These are phyloP conservation scores for Candida incommunis DNA, from an alignment of 805 yeast species.

Conservation along the genomic window DNA sequence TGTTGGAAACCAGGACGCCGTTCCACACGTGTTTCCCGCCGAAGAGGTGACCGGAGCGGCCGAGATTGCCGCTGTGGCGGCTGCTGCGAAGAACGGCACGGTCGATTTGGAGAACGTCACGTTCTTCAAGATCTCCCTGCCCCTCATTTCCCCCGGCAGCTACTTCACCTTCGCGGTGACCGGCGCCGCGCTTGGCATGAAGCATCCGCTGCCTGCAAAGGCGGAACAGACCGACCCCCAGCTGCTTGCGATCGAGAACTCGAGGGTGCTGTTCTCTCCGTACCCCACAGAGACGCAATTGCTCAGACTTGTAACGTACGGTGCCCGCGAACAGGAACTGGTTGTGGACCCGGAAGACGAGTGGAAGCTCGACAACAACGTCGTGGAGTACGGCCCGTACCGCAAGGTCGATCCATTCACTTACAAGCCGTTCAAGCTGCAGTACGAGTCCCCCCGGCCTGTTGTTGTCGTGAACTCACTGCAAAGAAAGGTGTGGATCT, in stretches of 20 bases:
- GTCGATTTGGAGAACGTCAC: constrained; percentile 1
- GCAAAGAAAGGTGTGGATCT: constrained; percentile 72
- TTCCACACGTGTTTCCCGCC: constrained; percentile 17
- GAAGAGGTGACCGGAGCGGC: constrained; percentile 9
- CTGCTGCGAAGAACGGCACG: constrained; percentile 1
- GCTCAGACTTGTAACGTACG: constrained; percentile 31
- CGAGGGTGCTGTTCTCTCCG: constrained; percentile 44
- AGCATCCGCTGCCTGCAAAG: constrained; percentile 50
- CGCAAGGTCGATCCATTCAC: constrained; percentile 32
- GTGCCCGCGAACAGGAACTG: constrained; percentile 32
- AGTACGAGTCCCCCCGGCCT: constrained; percentile 55
- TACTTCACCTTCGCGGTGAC: constrained; percentile 34
- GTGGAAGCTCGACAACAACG: constrained; percentile 8
- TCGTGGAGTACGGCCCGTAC: constrained; percentile 39
- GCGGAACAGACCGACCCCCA: constrained; percentile 50
- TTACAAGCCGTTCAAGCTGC: constrained; percentile 34
- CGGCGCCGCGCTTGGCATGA: constrained; percentile 31
- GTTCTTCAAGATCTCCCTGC: constrained; percentile 38
- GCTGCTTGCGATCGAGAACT: constrained; percentile 36
- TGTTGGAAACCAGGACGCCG: constrained; percentile 12
- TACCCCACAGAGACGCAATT: constrained; percentile 41
- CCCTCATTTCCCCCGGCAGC: constrained; percentile 52
- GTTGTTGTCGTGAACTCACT: constrained; percentile 44
- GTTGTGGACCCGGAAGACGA: constrained; percentile 15
- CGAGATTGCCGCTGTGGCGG: constrained; percentile 5